Evolutionary conservation across 331 rosid genomes (phyloP).

Genomic region (Quercus phellos): DNA sequence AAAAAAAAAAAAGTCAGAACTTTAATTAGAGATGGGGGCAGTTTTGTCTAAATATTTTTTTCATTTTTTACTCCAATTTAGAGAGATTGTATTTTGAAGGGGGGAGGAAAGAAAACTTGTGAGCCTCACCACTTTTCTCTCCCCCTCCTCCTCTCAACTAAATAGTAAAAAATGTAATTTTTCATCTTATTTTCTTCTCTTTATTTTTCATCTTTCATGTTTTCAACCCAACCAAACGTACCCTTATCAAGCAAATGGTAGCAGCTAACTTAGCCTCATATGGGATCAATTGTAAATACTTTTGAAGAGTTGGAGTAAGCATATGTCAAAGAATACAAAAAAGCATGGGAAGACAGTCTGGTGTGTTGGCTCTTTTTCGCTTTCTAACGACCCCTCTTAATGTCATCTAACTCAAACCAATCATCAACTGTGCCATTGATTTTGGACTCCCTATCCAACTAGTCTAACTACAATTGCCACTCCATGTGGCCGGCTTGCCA

Average conservation of each 20-base stretch:
- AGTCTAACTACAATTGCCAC: constrained; percentile 32
- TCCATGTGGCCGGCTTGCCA: constrained; percentile 32
- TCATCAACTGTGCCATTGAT: constrained; percentile 7
- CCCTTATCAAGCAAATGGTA: not conserved
- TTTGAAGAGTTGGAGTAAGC: constrained; percentile 49
- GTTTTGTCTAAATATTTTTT: too few relatives aligned
- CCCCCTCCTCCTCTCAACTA: too few relatives aligned
- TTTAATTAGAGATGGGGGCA: too few relatives aligned
- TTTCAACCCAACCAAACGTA: too few relatives aligned
- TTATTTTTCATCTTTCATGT: too few relatives aligned
- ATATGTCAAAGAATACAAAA: constrained; percentile 36
- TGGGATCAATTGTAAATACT: constrained; percentile 41
- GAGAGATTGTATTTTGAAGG: too few relatives aligned
- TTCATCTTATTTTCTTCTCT: too few relatives aligned
- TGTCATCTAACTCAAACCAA: not conserved
- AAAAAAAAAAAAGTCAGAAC: too few relatives aligned
- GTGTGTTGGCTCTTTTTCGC: constrained; percentile 66
- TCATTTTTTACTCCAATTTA: too few relatives aligned
- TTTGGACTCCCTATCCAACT: constrained; percentile 28
- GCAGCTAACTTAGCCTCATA: constrained; percentile 28
- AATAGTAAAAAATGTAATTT: too few relatives aligned
- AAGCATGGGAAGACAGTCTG: constrained; percentile 32
- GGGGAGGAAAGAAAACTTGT: too few relatives aligned
- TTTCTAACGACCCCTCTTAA: constrained; percentile 34
- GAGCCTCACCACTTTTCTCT: too few relatives aligned